A percentile compares a stretch with the other conserved stretches of the same genome.
These are phyloP conservation scores for Kodamaea neixiangensis DNA, from an alignment of 805 yeast genomes.

Conservation along the genomic window DNA sequence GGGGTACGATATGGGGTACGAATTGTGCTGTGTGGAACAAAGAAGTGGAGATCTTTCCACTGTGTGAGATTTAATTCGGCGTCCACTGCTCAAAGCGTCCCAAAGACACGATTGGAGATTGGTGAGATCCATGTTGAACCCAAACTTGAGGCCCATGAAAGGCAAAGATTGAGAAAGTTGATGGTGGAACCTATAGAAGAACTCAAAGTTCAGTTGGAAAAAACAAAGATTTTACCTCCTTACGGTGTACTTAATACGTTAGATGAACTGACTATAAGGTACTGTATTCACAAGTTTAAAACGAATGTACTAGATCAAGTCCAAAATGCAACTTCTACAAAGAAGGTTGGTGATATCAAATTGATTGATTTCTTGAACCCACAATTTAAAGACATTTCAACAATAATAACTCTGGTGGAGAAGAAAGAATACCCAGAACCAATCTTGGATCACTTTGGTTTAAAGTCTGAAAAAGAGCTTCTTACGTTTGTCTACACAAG, in stretches of 20 bases:
- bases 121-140: neutral
- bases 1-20: neutral
- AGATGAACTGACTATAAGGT: neutral
- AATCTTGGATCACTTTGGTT: slow-evolving; percentile 18
- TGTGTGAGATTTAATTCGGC: neutral
- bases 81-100: neutral
- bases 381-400: slow-evolving; percentile 20
- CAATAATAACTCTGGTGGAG: slow-evolving; percentile 21
- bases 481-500: slow-evolving; percentile 22
- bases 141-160: neutral
- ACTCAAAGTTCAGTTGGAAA: neutral
- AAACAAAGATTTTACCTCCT: neutral
- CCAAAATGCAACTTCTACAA: neutral
- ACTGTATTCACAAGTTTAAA: neutral
- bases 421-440: slow-evolving; percentile 21
- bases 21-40: neutral
- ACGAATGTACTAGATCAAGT: neutral
- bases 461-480: slow-evolving; percentile 21
- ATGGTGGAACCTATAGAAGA: neutral
- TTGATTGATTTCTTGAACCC: slow-evolving; percentile 28
- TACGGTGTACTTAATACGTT: neutral
- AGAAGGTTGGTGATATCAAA: neutral
- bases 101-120: neutral
- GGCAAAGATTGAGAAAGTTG: neutral
- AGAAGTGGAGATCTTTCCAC: neutral